phyloP scores from a whole-genome alignment of 202 grass and related monocot species.

The Elaeis oleifera region DNA sequence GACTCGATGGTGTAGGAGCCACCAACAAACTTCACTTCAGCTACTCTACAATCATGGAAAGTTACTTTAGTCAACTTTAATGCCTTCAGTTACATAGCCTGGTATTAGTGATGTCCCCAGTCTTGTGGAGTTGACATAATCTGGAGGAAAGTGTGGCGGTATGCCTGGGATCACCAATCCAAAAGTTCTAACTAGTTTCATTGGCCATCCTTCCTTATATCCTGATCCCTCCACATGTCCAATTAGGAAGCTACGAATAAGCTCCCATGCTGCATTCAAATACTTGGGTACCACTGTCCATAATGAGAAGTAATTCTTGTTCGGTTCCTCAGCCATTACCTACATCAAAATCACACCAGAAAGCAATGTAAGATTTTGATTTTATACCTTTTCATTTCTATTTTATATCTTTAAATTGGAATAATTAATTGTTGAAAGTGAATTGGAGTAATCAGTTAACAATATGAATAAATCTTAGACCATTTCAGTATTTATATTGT shows the following conservation, averaged over 20 bases:
- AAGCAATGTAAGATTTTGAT: no score
- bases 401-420: no score
- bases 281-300: constrained; percentile 36
- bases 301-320: constrained; percentile 69
- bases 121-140: constrained; percentile 72
- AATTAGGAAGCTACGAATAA: constrained; percentile 40
- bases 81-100: no score
- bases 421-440: no score
- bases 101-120: constrained; percentile 18
- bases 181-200: constrained; percentile 22
- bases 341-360: background rate
- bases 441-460: no score
- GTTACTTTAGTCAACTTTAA: no score
- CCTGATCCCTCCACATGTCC: constrained; percentile 16
- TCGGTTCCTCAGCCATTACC: constrained; percentile 40
- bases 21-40: no score
- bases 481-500: no score
- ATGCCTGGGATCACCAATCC: constrained; percentile 52
- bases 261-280: constrained; percentile 42
- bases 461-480: no score
- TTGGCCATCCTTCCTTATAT: constrained; percentile 48
- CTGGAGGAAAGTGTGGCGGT: constrained; percentile 56
- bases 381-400: no score
- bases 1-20: no score
- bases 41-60: no score